Evolutionary conservation across 495 filamentous ascomycete genomes (phyloP).

Genomic region (Letharia columbiana): DNA sequence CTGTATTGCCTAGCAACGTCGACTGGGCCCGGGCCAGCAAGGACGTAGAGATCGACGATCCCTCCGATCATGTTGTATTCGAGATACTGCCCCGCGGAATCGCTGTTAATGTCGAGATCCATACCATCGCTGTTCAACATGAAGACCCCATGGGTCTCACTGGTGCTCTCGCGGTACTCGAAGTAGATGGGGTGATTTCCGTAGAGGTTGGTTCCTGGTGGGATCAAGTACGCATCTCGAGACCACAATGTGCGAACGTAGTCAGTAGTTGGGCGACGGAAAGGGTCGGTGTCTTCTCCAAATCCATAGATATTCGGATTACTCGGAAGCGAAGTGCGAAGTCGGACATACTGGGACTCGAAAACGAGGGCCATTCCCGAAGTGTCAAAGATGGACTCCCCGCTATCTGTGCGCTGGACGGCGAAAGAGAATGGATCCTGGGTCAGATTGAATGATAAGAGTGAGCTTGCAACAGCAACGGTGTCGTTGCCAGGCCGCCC

Average conservation of each 20-base stretch:
- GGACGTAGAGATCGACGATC: slow-evolving; percentile 76
- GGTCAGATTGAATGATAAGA: slow-evolving; percentile 57
- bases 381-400: slow-evolving; percentile 74
- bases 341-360: slow-evolving; percentile 65
- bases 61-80: slow-evolving; percentile 82
- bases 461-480: slow-evolving; percentile 32
- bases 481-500: slow-evolving; percentile 44
- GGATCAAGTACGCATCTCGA: slow-evolving; percentile 61
- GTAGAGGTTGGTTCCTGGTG: slow-evolving; percentile 66
- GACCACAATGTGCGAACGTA: slow-evolving; percentile 78
- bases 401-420: slow-evolving; percentile 50
- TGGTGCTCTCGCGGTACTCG: slow-evolving; percentile 53
- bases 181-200: slow-evolving; percentile 79
- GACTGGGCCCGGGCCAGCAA: slow-evolving; percentile 62
- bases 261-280: slow-evolving; percentile 61
- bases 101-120: slow-evolving; percentile 71
- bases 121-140: slow-evolving; percentile 78
- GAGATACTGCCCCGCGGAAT: slow-evolving; percentile 57
- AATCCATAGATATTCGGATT: slow-evolving; percentile 70
- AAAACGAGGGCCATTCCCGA: slow-evolving; percentile 62
- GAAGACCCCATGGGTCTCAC: slow-evolving; percentile 74
- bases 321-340: slow-evolving; percentile 59
- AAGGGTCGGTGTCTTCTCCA: slow-evolving; percentile 68
- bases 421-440: slow-evolving; percentile 68
- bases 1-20: slow-evolving; percentile 69